phyloP scores from a whole-genome alignment of 352 stramenopile species.

The Phytopythium vexans region DNA sequence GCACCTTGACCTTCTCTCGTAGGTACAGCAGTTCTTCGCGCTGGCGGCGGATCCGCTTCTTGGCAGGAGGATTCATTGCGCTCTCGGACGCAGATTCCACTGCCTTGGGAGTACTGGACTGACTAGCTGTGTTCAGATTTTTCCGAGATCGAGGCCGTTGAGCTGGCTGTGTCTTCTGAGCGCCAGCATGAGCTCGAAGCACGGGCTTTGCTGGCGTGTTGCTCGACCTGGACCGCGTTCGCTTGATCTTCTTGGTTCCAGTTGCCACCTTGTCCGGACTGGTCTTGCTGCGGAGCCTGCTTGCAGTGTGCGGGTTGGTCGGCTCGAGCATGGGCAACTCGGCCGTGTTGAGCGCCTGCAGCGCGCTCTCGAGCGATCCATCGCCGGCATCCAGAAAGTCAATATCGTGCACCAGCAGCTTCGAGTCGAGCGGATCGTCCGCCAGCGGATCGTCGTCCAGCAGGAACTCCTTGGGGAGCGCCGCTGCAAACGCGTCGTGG shows the following conservation, averaged over 20 bases:
- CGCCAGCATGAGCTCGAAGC: too few species aligned
- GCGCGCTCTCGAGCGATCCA: conserved; percentile 4
- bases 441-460: not conserved
- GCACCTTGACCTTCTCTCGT: conserved; percentile 37
- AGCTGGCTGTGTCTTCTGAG: too few species aligned
- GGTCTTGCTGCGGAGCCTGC: conserved; percentile 5
- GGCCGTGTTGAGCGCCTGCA: conserved; percentile 22
- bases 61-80: conserved; percentile 9
- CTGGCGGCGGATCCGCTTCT: conserved; percentile 39
- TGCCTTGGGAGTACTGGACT: not conserved
- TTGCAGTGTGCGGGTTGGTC: too few species aligned
- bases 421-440: conserved; percentile 9
- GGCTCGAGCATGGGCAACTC: conserved; percentile 1
- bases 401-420: not conserved
- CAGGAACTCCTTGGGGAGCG: conserved; percentile 8
- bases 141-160: too few species aligned
- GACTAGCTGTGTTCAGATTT: too few species aligned
- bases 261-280: not conserved
- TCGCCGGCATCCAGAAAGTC: too few species aligned
- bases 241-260: conserved; percentile 19
- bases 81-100: conserved; percentile 5
- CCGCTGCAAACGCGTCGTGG: conserved; percentile 13
- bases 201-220: conserved; percentile 1
- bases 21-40: conserved; percentile 41
- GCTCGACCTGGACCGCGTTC: conserved; percentile 14